Base-by-base conservation (phyloP, 2,329 filamentous ascomycete species). In the Fusarium udum region DNA sequence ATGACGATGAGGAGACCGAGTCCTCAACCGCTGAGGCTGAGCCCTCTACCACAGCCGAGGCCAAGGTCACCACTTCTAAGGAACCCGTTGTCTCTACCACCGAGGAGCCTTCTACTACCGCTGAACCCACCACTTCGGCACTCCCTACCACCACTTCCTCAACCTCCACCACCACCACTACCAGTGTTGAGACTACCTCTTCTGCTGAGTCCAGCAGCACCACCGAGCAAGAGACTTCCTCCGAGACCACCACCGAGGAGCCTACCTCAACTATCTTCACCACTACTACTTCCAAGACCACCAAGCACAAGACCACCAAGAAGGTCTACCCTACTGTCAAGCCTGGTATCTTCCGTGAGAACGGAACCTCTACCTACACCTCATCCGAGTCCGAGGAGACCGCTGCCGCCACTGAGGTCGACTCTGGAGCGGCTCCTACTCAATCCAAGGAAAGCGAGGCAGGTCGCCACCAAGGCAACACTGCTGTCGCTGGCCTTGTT, bases 311-410 rank as follows among this genome's bases (percentile, higher is more conserved):
- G 56, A 37, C 71, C 28, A 69, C 78, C 24, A 76, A 61, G 31
- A 69, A 71, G 26, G 26, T 70, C 28, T 63, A 60, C 36, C 72
- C 64, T 34, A 75, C 68, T 64, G 71, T 75, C 57, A 75, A 71
- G 64, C 85, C 84, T 20, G 87, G 85, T 74, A 83, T 90, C 74
- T 90, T 90, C 83, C 86, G 86, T 63, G 87, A 90, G 81, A 87
- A 87, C 63, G 78, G 78, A 70, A 86, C 82, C 24, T 72, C 77
- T 18, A 76, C 78, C 20, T 53, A 75, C 20, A 73, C 68, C 14
- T 34, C 40, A 28, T 28, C 55, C 18, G 32, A 60, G 51, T 57
- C 64, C 15, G 66, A 63, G 37, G 67, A 69, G 28, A 71, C 78
- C 18, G 73, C 77, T 28, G 71, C 75, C 14, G 67, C 77, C 24